Base-by-base conservation (phyloP, 1,139 yeast species). In the Yamadazyma membranifaciens region DNA sequence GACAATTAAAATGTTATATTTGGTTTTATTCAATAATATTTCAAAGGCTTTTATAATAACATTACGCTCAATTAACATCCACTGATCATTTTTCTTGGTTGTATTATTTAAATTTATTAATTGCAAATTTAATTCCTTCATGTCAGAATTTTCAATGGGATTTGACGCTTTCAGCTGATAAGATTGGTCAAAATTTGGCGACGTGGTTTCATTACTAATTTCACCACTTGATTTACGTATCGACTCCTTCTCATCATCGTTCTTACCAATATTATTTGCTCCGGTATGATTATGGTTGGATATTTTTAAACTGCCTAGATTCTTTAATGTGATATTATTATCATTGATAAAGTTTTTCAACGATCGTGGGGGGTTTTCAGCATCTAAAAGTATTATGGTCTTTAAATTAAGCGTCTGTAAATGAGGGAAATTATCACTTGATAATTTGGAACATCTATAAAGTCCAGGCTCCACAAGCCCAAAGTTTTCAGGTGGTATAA, bases 401-500 rank as follows among this genome's bases (percentile, higher is more conserved):
- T 73, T 77, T 35, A 85, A 61, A 34, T 68, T 65, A 16, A 85
- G 62, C 0, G 91, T 83, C 46, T 81, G 85, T 30, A 85, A 54
- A 51, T 82, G 83, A n/a, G 84, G 79, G 47, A 77, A 73, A 54
- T 81, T 78, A 47, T 80, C 82, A 2, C 78, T 65, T 37, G 74
- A 79, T 9, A 79, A 53, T 43, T 75, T 70, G 24, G 80, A 64
- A 50, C 84, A 79, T 37, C 86, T 65, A 59, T 77, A 83, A 3
- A 85, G 65, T 0, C 91, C 91, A 27, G 79, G 78, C 56, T 85
- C 92, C 9, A 84, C 92, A 24, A 84, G 67, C 0, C 91, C 91
- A 62, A 82, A 85, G 59, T 82, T 83, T 34, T 83, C 87, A 4
- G 94, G 92, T 3, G 91, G 88, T 0, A 85, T 86, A 36, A 84